phyloP scores from a whole-genome alignment of 1,284 basidiomycete genomes.

The Melanopsichium pennsylvanicum region DNA sequence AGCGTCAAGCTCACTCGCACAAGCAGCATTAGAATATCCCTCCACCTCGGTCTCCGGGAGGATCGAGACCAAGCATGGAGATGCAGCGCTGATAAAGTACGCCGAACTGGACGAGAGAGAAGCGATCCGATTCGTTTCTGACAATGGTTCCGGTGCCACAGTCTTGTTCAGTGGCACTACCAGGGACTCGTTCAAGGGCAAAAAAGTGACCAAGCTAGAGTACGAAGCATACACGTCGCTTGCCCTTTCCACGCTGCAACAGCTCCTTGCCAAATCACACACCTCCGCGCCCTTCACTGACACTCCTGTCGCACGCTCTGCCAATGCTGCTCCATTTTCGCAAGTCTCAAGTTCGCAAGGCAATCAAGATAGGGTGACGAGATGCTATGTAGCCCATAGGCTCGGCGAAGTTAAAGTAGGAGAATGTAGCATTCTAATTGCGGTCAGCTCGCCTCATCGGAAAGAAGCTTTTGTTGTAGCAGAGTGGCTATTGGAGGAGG shows the following conservation, averaged over 20 bases:
- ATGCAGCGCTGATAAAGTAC: conserved; percentile 48
- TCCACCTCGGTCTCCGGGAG: conserved; percentile 12
- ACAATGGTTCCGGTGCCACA: conserved; percentile 47
- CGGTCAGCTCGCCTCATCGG: conserved; percentile 83
- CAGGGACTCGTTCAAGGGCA: conserved; percentile 74
- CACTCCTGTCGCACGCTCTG: conserved; percentile 6
- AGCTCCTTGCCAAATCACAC: conserved; percentile 26
- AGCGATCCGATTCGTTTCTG: conserved; percentile 30
- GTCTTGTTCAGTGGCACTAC: conserved; percentile 79
- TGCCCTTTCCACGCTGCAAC: conserved; percentile 75
- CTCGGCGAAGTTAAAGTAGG: conserved; percentile 80
- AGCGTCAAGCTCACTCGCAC: too few relatives aligned
- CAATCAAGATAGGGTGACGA: conserved; percentile 17
- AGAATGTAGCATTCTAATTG: conserved; percentile 82
- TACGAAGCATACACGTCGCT: conserved; percentile 81
- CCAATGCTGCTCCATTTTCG: conserved; percentile 8
- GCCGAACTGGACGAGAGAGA: conserved; percentile 39
- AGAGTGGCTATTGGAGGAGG: conserved; percentile 81
- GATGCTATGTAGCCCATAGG: conserved; percentile 77
- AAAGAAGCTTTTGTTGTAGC: conserved; percentile 81
- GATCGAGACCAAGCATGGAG: conserved; percentile 14
- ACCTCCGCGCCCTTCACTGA: conserved; percentile 19
- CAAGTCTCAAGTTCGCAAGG: not conserved
- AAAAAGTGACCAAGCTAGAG: conserved; percentile 76
- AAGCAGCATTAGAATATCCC: conserved; percentile 7